Evolutionary conservation across 2,329 filamentous ascomycete genomes (phyloP).

Genomic region (Orbilia brochopaga): DNA sequence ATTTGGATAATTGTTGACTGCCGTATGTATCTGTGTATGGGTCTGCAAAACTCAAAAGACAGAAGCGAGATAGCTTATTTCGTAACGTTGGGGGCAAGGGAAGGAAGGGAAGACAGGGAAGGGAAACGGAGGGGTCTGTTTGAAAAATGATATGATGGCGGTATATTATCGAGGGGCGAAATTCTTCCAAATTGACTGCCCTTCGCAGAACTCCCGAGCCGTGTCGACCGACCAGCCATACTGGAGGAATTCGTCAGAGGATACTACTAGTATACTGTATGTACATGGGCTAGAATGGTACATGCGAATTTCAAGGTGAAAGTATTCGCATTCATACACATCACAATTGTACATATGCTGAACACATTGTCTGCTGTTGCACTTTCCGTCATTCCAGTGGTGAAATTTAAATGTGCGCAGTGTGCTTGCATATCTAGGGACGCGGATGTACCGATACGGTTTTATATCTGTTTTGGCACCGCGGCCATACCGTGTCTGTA

Average conservation of each 20-base stretch:
- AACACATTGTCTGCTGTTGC: too few species aligned
- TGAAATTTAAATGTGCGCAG: too few species aligned
- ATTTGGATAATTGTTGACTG: too few species aligned
- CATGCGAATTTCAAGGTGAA: not conserved
- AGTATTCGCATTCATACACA: too few species aligned
- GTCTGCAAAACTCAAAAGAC: conserved; percentile 49
- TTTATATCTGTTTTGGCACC: conserved; percentile 5
- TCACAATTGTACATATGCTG: too few species aligned
- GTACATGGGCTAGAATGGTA: not conserved
- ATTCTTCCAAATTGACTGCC: conserved; percentile 41
- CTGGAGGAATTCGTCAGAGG: conserved; percentile 24
- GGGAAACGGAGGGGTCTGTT: conserved; percentile 28
- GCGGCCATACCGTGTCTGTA: not conserved
- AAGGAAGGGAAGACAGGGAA: too few species aligned
- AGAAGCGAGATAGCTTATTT: conserved; percentile 52
- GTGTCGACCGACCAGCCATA: conserved; percentile 22
- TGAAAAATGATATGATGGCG: conserved; percentile 15
- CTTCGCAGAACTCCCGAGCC: conserved; percentile 29
- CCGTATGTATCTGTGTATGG: not conserved
- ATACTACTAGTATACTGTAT: not conserved
- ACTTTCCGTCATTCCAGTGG: too few species aligned
- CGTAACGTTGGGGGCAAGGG: not conserved
- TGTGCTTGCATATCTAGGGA: too few species aligned
- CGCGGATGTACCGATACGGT: not conserved
- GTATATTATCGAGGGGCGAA: conserved; percentile 22